These are phyloP conservation scores for Epichloe scottii DNA, from an alignment of 2,329 filamentous ascomycete species.

Conservation along the genomic window DNA sequence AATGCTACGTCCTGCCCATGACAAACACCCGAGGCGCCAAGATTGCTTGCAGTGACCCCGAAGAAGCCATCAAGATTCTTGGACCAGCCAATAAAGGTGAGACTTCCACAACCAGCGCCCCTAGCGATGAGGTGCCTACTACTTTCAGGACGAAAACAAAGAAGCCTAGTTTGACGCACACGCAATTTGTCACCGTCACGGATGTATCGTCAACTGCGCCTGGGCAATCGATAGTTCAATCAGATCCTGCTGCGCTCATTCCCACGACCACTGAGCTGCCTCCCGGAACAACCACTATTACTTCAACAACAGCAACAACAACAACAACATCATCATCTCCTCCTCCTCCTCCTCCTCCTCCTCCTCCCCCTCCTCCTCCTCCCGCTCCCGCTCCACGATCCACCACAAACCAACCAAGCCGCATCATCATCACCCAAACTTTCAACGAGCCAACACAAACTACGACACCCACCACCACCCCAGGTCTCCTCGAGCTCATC, in stretches of 20 bases:
- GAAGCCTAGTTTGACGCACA: background rate
- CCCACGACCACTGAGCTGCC: background rate
- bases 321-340: background rate
- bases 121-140: background rate
- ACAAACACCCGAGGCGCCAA: slow-evolving; percentile 32
- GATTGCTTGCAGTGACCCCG: slow-evolving; percentile 33
- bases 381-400: background rate
- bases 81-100: slow-evolving; percentile 15
- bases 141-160: slow-evolving; percentile 1
- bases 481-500: slow-evolving; percentile 15
- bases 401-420: background rate
- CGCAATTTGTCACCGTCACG: background rate
- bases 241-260: background rate
- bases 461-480: slow-evolving; percentile 4
- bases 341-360: background rate
- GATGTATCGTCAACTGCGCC: background rate
- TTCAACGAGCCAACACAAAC: slow-evolving; percentile 13
- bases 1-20: slow-evolving; percentile 44
- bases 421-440: slow-evolving; percentile 15
- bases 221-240: background rate
- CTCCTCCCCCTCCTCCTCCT: background rate
- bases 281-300: background rate
- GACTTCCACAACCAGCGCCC: slow-evolving; percentile 1
- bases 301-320: background rate
- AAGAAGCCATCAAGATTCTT: slow-evolving; percentile 29